phyloP scores from a whole-genome alignment of 163 green algal genomes.

The Coccomyxa subellipsoidea region DNA sequence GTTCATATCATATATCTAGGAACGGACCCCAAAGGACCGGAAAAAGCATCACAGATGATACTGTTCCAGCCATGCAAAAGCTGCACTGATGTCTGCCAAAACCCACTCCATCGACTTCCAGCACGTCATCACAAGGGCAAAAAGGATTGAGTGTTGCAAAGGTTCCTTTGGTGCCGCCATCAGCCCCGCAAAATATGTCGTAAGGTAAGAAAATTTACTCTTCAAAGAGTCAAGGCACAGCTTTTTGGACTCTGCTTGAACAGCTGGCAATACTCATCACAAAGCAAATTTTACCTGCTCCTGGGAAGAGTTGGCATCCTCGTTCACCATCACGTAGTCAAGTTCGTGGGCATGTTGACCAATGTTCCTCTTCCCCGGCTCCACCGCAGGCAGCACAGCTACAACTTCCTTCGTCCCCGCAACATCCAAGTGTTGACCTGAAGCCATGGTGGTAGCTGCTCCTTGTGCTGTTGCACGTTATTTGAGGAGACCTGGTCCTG shows the following conservation, averaged over 20 bases:
- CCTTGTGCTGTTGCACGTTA: no score
- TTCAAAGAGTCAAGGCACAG: no score
- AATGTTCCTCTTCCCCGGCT: neutral
- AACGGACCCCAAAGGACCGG: neutral
- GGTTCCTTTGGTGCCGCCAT: neutral
- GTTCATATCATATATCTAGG: no score
- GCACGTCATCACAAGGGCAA: neutral
- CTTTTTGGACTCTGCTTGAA: no score
- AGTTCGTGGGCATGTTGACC: neutral
- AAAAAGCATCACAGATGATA: neutral
- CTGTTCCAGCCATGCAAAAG: neutral
- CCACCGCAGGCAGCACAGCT: neutral
- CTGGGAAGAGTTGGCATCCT: neutral
- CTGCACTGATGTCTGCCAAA: neutral
- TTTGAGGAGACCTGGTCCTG: no score
- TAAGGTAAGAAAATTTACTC: no score
- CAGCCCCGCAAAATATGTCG: neutral
- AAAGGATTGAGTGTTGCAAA: neutral
- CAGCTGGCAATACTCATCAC: no score
- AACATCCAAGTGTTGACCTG: neutral
- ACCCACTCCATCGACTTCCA: neutral
- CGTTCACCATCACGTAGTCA: neutral
- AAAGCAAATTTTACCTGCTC: neutral
- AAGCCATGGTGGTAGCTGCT: neutral
- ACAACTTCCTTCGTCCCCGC: neutral